phyloP scores from a whole-genome alignment of 768 basidiomycete genomes.

The Mycena chlorophos region DNA sequence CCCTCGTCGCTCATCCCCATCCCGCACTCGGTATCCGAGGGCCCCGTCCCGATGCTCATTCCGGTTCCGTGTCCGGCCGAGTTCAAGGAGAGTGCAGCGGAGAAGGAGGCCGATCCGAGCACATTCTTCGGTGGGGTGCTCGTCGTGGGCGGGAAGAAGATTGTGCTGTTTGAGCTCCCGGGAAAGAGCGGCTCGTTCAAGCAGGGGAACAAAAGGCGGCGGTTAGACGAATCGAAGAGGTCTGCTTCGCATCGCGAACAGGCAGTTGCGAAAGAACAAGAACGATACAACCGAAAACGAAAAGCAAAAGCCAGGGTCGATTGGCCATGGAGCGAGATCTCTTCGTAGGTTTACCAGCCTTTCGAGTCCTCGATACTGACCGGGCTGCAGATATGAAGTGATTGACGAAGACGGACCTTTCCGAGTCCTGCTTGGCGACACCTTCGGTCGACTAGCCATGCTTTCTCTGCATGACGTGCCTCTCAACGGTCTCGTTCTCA shows the following conservation, averaged over 20 bases:
- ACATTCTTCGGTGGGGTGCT: conserved; percentile 65
- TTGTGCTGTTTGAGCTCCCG: conserved; percentile 62
- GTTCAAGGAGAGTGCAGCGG: conserved; percentile 25
- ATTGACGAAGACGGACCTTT: conserved; percentile 47
- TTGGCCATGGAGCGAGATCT: conserved; percentile 77
- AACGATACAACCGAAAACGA: conserved; percentile 51
- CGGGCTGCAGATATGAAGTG: conserved; percentile 38
- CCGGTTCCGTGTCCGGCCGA: conserved; percentile 38
- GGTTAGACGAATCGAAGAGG: conserved; percentile 51
- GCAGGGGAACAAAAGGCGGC: conserved; percentile 54
- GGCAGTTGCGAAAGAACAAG: conserved; percentile 58
- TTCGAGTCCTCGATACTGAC: background rate
- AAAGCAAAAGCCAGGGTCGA: conserved; percentile 57
- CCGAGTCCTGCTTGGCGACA: conserved; percentile 66
- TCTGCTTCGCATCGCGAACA: conserved; percentile 42
- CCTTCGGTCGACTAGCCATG: conserved; percentile 68
- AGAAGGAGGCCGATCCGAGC: conserved; percentile 27
- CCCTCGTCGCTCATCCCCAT: conserved; percentile 48
- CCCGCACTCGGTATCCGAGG: conserved; percentile 32
- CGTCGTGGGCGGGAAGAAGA: conserved; percentile 65
- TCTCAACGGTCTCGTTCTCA: conserved; percentile 41
- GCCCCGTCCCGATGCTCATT: conserved; percentile 42
- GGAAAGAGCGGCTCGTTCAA: conserved; percentile 49
- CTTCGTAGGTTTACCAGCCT: conserved; percentile 50
- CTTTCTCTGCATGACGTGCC: conserved; percentile 53